Percentiles rank a stretch among this genome's conserved stretches.
Conservation (phyloP, 164 flowering plant species). For the Berberis thunbergii region DNA sequence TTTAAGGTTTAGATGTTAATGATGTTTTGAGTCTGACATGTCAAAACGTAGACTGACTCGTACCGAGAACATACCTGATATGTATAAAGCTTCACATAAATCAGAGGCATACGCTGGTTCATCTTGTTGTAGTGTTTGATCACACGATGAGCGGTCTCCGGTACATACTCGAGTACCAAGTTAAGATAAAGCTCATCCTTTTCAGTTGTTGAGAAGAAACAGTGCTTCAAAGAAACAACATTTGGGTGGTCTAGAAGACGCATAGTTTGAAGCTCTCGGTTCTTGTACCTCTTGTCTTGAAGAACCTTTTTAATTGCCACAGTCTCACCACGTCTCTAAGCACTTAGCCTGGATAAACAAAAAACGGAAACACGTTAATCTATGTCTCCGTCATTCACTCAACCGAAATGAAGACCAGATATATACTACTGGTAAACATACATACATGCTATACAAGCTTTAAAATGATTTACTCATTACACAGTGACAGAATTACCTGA, state of each 20-base stretch:
- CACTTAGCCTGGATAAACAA: conserved; percentile 55
- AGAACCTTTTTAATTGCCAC: conserved; percentile 67
- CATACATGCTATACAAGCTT: background rate
- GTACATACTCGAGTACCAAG: conserved; percentile 65
- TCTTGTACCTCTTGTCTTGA: conserved; percentile 63
- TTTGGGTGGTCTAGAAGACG: conserved; percentile 59
- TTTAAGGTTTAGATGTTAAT: background rate
- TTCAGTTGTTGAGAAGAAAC: conserved; percentile 62
- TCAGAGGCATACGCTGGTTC: conserved; percentile 52
- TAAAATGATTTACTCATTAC: background rate
- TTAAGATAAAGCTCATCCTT: conserved; percentile 61
- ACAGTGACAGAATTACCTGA: conserved; percentile 31
- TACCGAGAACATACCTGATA: conserved; percentile 35
- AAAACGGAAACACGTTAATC: background rate
- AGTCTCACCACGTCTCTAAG: conserved; percentile 62
- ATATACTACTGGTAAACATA: background rate
- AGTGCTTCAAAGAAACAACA: conserved; percentile 49
- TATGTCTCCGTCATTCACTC: background rate
- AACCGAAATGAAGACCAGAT: background rate
- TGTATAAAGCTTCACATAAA: conserved; percentile 49
- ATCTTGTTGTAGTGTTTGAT: conserved; percentile 49
- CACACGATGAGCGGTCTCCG: conserved; percentile 56
- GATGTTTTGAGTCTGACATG: background rate
- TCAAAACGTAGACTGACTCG: background rate
- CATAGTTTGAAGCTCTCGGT: conserved; percentile 58